A percentile compares a stretch with the other conserved stretches of the same genome.
Evolutionary conservation across 2,329 filamentous ascomycete species (phyloP).

Genomic region (Xylaria polymorpha): DNA sequence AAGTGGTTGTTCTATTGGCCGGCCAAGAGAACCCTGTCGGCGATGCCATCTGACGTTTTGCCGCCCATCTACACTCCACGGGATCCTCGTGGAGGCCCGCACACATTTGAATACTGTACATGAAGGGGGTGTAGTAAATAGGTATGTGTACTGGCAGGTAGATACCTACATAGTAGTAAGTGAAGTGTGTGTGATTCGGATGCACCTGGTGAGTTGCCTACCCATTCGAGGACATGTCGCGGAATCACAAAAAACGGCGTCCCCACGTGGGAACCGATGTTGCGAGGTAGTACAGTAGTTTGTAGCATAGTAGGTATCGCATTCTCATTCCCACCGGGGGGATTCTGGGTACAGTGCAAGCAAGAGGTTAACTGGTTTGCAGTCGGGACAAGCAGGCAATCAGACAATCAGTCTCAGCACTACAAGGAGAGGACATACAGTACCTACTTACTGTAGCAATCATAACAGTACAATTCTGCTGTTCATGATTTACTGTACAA

Average conservation of each 20-base stretch:
- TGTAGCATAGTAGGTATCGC: background rate
- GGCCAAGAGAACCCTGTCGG: slow-evolving; percentile 34
- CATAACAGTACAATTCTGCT: background rate
- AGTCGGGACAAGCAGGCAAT: background rate
- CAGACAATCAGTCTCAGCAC: background rate
- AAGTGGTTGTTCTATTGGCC: slow-evolving; percentile 38
- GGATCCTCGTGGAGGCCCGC: slow-evolving; percentile 27
- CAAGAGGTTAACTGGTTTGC: slow-evolving; percentile 2
- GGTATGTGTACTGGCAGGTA: background rate
- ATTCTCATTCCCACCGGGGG: background rate
- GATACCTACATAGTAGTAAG: background rate
- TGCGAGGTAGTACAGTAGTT: background rate
- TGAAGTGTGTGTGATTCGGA: background rate
- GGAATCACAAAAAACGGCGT: background rate
- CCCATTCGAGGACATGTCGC: slow-evolving; percentile 3
- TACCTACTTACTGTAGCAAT: background rate
- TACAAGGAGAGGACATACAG: background rate
- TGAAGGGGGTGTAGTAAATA: slow-evolving; percentile 6
- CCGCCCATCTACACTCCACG: slow-evolving; percentile 37
- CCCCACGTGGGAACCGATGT: slow-evolving; percentile 20
- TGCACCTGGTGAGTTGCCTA: slow-evolving; percentile 1
- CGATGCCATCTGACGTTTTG: slow-evolving; percentile 41
- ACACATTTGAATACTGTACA: background rate
- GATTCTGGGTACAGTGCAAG: slow-evolving; percentile 2
- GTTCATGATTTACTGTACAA: slow-evolving; percentile 8